Percentiles rank a stretch among this genome's conserved stretches.
These are phyloP conservation scores for Pholiota adiposa DNA, from an alignment of 1,284 basidiomycete genomes.

Conservation along the genomic window DNA sequence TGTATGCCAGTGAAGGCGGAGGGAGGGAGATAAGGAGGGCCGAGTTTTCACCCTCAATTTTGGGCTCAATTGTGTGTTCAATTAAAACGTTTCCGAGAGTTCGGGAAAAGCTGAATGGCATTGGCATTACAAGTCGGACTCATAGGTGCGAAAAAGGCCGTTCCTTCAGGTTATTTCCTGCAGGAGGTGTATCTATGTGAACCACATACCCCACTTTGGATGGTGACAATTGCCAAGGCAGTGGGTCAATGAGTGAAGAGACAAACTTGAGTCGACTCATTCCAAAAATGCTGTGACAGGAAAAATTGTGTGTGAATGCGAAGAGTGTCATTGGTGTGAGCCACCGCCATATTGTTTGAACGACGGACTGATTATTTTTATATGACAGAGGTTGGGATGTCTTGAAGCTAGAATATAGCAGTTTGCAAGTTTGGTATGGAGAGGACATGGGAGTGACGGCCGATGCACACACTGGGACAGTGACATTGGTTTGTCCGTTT, in stretches of 20 bases:
- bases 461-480: not conserved
- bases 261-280: not conserved
- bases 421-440: not conserved
- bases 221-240: not conserved
- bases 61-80: not conserved
- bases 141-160: not conserved
- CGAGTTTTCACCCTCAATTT: conserved; percentile 5
- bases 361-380: conserved; percentile 10
- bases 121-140: not conserved
- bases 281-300: not conserved
- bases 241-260: not conserved
- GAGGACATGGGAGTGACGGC: not conserved
- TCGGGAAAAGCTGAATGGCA: not conserved
- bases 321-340: conserved; percentile 10
- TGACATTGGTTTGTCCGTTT: not conserved
- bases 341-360: not conserved
- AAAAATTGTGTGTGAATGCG: conserved; percentile 5
- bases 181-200: not conserved
- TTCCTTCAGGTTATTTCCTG: not conserved
- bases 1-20: not conserved
- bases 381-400: conserved; percentile 7
- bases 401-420: not conserved
- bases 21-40: conserved; percentile 4
- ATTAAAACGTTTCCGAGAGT: not conserved
- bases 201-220: not conserved